Conservation (phyloP, 345 rosid species). For the Boechera retrofracta region DNA sequence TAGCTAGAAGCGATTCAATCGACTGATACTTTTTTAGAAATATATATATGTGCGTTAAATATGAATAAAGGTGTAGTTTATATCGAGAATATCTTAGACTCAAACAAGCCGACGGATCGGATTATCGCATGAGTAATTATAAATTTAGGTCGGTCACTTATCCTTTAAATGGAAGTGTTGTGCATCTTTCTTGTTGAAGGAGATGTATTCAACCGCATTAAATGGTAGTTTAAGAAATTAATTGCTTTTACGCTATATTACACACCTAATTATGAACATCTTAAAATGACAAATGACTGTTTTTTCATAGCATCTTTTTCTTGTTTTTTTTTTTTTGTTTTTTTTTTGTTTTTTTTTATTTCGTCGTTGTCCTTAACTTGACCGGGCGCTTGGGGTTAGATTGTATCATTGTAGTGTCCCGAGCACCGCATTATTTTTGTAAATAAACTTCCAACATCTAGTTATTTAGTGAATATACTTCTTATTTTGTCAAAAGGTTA, state of each 20-base stretch:
- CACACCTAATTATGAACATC: too few relatives aligned
- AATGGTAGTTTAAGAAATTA: neutral
- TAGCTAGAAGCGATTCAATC: neutral
- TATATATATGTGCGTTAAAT: neutral
- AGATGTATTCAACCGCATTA: neutral
- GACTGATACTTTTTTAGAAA: neutral
- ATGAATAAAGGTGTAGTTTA: neutral
- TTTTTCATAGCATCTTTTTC: too few relatives aligned
- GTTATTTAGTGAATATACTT: too few relatives aligned
- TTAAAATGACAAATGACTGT: too few relatives aligned
- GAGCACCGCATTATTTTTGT: neutral
- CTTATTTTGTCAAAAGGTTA: too few relatives aligned
- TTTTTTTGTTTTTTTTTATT: too few relatives aligned
- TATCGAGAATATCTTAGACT: too few relatives aligned
- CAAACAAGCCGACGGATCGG: neutral
- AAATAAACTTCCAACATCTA: neutral
- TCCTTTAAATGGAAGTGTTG: neutral
- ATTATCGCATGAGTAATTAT: neutral
- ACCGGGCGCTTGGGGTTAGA: neutral
- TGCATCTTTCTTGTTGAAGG: neutral
- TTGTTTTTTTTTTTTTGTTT: too few relatives aligned
- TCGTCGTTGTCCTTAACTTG: neutral
- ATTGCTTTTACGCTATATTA: neutral
- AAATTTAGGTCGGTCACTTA: neutral
- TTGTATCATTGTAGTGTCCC: neutral